phyloP scores from a whole-genome alignment of 768 basidiomycete genomes.

The Lepiota venenata region DNA sequence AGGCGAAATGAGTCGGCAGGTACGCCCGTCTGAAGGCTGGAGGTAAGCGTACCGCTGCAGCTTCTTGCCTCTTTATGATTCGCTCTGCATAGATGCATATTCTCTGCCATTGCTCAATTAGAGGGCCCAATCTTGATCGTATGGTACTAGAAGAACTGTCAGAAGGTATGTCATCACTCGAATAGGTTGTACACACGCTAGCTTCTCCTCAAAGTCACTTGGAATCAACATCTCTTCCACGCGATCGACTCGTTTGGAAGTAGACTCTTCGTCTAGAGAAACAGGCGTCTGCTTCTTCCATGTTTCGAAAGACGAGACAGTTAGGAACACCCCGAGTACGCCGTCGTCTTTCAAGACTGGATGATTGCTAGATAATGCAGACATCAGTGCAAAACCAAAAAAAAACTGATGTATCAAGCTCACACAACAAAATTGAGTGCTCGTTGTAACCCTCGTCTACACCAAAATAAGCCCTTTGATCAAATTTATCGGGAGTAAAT shows the following conservation, averaged over 20 bases:
- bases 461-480: conserved; percentile 6
- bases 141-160: conserved; percentile 47
- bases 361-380: conserved; percentile 58
- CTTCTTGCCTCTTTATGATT: conserved; percentile 85
- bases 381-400: not conserved
- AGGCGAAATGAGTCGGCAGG: conserved; percentile 68
- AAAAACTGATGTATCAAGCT: conserved; percentile 22
- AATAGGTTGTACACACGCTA: conserved; percentile 46
- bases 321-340: conserved; percentile 75
- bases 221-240: conserved; percentile 93
- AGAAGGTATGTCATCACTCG: conserved; percentile 9
- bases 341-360: conserved; percentile 89
- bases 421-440: conserved; percentile 79
- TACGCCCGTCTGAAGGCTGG: conserved; percentile 60
- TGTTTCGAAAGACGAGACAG: conserved; percentile 77
- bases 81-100: conserved; percentile 87
- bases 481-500: not conserved
- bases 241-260: conserved; percentile 71
- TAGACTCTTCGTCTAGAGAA: conserved; percentile 85
- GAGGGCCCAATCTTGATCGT: conserved; percentile 66
- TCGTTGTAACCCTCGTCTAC: conserved; percentile 75
- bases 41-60: conserved; percentile 81
- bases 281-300: conserved; percentile 82
- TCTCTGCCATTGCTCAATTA: conserved; percentile 92
- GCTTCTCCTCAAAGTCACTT: conserved; percentile 87